These are phyloP conservation scores for Intubia oerlemansii DNA, from an alignment of 2,329 filamentous ascomycete species.

Conservation along the genomic window DNA sequence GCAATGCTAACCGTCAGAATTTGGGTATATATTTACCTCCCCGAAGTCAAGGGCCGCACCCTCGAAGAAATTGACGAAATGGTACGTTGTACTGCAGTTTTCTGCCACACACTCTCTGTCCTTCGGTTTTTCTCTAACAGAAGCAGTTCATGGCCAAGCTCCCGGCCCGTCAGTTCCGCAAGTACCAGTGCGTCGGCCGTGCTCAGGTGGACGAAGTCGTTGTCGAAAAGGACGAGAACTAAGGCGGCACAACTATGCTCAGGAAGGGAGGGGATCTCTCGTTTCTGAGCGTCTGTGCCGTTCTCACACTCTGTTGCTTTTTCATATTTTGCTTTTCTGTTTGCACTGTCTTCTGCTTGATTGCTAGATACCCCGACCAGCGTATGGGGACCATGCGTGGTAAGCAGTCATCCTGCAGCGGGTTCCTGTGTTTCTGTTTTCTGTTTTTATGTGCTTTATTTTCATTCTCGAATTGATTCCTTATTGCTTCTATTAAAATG, in stretches of 20 bases:
- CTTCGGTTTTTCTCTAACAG: too few species aligned
- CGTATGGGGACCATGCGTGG: constrained; percentile 5
- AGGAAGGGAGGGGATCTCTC: too few species aligned
- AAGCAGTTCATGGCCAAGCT: constrained; percentile 18
- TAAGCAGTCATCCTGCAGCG: constrained; percentile 2
- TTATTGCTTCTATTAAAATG: not conserved
- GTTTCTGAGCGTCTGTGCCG: not conserved
- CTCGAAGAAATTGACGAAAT: constrained; percentile 34
- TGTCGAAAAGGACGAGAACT: too few species aligned
- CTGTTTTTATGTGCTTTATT: not conserved
- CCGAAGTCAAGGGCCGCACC: constrained; percentile 29
- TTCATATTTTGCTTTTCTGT: not conserved
- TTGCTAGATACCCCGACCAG: constrained; percentile 3
- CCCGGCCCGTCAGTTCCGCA: constrained; percentile 19
- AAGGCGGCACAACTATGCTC: too few species aligned
- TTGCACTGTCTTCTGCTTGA: too few species aligned
- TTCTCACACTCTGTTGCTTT: not conserved
- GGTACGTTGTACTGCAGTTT: too few species aligned
- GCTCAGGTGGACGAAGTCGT: too few species aligned
- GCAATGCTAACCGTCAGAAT: too few species aligned
- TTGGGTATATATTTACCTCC: constrained; percentile 26
- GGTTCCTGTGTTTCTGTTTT: not conserved
- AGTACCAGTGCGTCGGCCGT: constrained; percentile 13
- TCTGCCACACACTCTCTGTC: too few species aligned
- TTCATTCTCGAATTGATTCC: too few species aligned